These are phyloP conservation scores for Hypocreales sp. DNA, from an alignment of 2,329 filamentous ascomycete species.

Conservation along the genomic window DNA sequence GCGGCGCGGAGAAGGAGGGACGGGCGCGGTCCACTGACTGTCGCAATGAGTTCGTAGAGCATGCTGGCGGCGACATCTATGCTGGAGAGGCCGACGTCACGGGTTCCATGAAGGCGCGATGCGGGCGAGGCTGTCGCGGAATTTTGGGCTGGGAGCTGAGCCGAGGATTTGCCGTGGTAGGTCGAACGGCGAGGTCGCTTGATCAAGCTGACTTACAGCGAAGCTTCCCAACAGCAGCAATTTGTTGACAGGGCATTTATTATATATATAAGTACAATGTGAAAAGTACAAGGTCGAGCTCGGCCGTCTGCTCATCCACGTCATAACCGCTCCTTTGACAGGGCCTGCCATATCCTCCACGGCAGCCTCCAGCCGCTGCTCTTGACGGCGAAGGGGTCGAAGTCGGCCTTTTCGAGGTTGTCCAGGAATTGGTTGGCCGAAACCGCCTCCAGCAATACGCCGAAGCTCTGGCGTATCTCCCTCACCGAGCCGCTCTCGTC, in stretches of 20 bases:
- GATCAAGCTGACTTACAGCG: too few species aligned
- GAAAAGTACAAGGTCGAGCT: neutral
- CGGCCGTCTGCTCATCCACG: neutral
- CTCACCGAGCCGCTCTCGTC: conserved; percentile 19
- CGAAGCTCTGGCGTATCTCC: conserved; percentile 49
- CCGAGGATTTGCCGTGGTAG: conserved; percentile 1
- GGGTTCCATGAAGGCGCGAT: too few species aligned
- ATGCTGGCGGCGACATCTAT: conserved; percentile 37
- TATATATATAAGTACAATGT: too few species aligned
- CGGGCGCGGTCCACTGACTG: conserved; percentile 44
- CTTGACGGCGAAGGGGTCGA: conserved; percentile 60
- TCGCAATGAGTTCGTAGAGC: conserved; percentile 95
- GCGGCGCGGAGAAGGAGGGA: neutral
- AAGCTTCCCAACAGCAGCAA: too few species aligned
- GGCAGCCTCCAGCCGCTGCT: conserved; percentile 64
- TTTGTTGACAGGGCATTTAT: too few species aligned
- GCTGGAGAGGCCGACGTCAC: too few species aligned
- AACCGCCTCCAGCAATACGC: conserved; percentile 66
- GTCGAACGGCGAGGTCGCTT: too few species aligned
- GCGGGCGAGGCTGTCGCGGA: too few species aligned
- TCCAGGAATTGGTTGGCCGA: conserved; percentile 67
- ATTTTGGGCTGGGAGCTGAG: conserved; percentile 6
- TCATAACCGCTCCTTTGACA: conserved; percentile 33
- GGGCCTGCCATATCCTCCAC: conserved; percentile 49
- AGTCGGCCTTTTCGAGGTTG: conserved; percentile 63